Base-by-base conservation (phyloP, 192 early-diverging fungal genomes). In the Rhizophlyctis rosea region DNA sequence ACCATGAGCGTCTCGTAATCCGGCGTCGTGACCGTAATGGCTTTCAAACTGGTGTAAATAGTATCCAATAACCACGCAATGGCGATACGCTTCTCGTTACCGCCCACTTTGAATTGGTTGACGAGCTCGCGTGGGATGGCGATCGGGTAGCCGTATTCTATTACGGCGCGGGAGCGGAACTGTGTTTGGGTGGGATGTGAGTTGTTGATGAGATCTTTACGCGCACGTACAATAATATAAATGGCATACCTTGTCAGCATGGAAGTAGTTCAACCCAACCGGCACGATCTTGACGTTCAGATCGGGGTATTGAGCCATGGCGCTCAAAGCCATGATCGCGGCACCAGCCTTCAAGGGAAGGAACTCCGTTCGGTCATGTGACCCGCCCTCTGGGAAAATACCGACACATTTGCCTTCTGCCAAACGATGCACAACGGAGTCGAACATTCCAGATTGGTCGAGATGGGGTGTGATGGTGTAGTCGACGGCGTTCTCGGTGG, bases 321-420 rank as follows among this genome's bases (percentile, higher is more conserved):
- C 92, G 36, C 90, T 91, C 7, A 99, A 78, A 13, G 81, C 81
- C 81, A 82, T 78, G 32, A 83, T 72, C 2, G 76, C 57, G 39
- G 78, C 74, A 34, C 84, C 84, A 27, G 84, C 89, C 84, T 98
- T 99, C 50, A 99, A 76, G 29, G 97, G 97, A 54, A 99, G 73
- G 83, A 99, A 89, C 64, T 96, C 89, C 3, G 92, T 83, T 54
- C 95, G 90, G 74, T 99, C 97, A 77, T 99, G 97, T 67, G 88
- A 91, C 14, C 97, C 97, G 47, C 97, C 95, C 61, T 98, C 97
- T 4, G 97, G 97, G 75, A 99, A 99, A 59, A 99, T 99, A 16
- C 93, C 93, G 4, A 99, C 87, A 67, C 92, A 92, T 25, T 75
- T 78, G 55, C 86, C 87, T 33, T 73, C 71, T 61, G 89, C 82